Percentiles rank a stretch among this genome's conserved stretches.
These are phyloP conservation scores for Licmophora abbreviata DNA, from an alignment of 108 stramenopile genomes.

Conservation along the genomic window DNA sequence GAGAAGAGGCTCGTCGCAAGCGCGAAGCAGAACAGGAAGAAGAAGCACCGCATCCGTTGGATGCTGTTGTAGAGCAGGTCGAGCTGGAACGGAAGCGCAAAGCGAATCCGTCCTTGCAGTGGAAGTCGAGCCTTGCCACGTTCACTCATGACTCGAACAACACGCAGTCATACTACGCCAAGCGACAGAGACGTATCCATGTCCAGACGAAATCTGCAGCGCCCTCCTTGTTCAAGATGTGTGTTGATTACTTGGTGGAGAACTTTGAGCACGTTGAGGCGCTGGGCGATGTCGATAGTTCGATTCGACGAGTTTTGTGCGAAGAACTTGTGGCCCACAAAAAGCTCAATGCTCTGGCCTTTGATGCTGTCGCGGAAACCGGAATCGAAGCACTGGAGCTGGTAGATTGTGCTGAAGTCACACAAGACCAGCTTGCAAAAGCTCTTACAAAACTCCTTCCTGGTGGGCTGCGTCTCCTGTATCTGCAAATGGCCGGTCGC, in stretches of 20 bases:
- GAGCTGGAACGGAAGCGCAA: slow-evolving; percentile 21
- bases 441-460: slow-evolving; percentile 28
- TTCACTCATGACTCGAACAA: not conserved
- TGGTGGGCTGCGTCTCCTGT: slow-evolving; percentile 37
- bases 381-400: slow-evolving; percentile 66
- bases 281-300: slow-evolving; percentile 56
- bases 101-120: slow-evolving; percentile 39
- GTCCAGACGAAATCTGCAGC: slow-evolving; percentile 28
- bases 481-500: slow-evolving; percentile 64
- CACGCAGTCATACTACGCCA: slow-evolving; percentile 36
- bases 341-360: slow-evolving; percentile 60
- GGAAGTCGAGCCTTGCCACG: slow-evolving; percentile 20
- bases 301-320: slow-evolving; percentile 45
- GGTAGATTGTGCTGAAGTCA: slow-evolving; percentile 64
- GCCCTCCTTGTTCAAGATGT: slow-evolving; percentile 58
- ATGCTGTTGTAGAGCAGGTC: slow-evolving; percentile 42
- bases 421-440: slow-evolving; percentile 42
- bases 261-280: slow-evolving; percentile 72
- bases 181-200: slow-evolving; percentile 42
- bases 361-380: slow-evolving; percentile 56
- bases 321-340: slow-evolving; percentile 50
- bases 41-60: slow-evolving; percentile 61
- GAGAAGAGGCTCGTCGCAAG: slow-evolving; percentile 59
- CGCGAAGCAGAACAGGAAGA: slow-evolving; percentile 39
- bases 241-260: slow-evolving; percentile 51